phyloP scores from a whole-genome alignment of 495 filamentous ascomycete genomes.

The Neurospora terricola region DNA sequence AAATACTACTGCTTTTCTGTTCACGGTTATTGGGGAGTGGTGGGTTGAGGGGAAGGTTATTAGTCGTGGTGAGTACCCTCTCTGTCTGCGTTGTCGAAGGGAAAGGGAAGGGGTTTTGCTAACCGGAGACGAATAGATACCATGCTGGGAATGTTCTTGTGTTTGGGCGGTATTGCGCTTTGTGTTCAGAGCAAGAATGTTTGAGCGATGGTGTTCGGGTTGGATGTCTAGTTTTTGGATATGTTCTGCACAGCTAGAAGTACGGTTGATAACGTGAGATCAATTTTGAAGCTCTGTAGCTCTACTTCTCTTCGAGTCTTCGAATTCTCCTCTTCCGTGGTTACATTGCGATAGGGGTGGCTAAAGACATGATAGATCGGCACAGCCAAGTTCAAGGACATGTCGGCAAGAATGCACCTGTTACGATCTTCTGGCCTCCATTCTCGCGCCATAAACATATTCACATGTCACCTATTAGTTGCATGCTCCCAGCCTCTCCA shows the following conservation, averaged over 20 bases:
- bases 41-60: conserved; percentile 88
- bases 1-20: conserved; percentile 88
- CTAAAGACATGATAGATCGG: neutral
- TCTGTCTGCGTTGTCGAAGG: neutral
- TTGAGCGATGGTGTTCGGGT: neutral
- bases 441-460: neutral
- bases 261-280: neutral
- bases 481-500: neutral
- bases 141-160: conserved; percentile 77
- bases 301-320: neutral
- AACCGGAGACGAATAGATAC: conserved; percentile 48
- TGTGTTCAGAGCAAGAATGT: conserved; percentile 61
- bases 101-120: neutral
- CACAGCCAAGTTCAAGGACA: neutral
- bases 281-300: neutral
- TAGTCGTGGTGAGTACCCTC: conserved; percentile 47
- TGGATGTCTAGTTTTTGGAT: neutral
- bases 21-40: conserved; percentile 93
- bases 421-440: no score
- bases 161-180: conserved; percentile 72
- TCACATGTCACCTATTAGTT: neutral
- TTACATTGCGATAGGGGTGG: fast-evolving
- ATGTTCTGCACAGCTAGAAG: neutral
- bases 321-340: neutral
- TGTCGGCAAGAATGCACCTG: no score